Conservation (phyloP, 1,284 basidiomycete species). For the Vanrija sp. region DNA sequence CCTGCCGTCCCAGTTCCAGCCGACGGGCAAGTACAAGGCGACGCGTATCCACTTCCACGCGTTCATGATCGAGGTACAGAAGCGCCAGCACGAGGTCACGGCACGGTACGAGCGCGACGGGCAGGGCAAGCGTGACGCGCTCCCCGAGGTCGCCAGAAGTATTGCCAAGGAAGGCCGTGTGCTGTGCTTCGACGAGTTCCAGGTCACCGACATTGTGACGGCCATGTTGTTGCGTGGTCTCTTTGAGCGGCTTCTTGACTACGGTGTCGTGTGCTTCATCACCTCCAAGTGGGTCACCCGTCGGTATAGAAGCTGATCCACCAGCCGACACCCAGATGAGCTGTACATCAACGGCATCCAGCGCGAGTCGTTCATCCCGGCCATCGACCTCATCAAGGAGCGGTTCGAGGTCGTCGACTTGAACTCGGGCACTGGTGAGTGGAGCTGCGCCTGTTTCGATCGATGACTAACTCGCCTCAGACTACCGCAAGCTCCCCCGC, state of each 20-base stretch:
- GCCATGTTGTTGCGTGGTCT: slow-evolving; percentile 95
- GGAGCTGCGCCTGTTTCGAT: slow-evolving; percentile 3
- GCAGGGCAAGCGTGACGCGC: slow-evolving; percentile 66
- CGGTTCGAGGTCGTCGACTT: slow-evolving; percentile 84
- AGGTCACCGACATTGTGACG: slow-evolving; percentile 97
- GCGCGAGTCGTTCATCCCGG: slow-evolving; percentile 90
- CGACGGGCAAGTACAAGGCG: slow-evolving; percentile 52
- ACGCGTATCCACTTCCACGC: slow-evolving; percentile 93
- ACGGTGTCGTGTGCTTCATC: slow-evolving; percentile 90
- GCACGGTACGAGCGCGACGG: slow-evolving; percentile 53
- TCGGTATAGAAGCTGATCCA: neutral
- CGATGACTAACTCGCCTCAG: slow-evolving; percentile 49
- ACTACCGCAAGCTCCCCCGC: slow-evolving; percentile 86
- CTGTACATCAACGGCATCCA: slow-evolving; percentile 99
- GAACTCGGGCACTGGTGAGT: slow-evolving; percentile 83
- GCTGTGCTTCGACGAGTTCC: slow-evolving; percentile 97
- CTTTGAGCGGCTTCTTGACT: slow-evolving; percentile 75
- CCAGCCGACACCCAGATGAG: slow-evolving; percentile 91
- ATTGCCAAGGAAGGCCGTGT: slow-evolving; percentile 80
- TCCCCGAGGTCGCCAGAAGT: slow-evolving; percentile 82
- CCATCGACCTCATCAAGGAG: slow-evolving; percentile 88
- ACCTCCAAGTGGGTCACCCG: slow-evolving; percentile 78
- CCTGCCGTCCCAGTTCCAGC: slow-evolving; percentile 66
- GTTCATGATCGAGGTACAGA: slow-evolving; percentile 99
- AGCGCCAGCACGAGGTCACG: slow-evolving; percentile 65